Conservation (phyloP, 2,329 filamentous ascomycete genomes). For the Colletotrichum sp. region DNA sequence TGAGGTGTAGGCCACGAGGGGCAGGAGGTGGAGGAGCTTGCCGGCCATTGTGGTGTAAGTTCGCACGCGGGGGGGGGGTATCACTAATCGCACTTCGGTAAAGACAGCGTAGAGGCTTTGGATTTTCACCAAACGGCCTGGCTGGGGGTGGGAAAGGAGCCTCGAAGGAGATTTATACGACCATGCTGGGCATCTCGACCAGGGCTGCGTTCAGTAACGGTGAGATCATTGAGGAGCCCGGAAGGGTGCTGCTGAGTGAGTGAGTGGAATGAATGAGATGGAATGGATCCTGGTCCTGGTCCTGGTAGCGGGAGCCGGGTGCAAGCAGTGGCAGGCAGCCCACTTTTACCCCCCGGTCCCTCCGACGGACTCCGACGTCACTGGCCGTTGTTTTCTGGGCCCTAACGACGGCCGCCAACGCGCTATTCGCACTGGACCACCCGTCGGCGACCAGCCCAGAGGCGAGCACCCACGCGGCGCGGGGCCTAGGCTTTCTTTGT, state of each 20-base stretch:
- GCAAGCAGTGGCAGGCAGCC: neutral
- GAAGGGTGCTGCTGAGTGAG: neutral
- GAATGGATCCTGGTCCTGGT: neutral
- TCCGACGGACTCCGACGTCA: slow-evolving; percentile 12
- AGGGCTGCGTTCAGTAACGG: neutral
- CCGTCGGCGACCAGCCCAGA: neutral
- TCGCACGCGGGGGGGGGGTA: neutral
- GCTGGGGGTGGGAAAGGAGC: neutral
- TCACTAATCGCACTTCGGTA: neutral
- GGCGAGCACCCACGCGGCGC: neutral
- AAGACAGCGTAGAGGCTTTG: neutral
- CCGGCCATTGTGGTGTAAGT: neutral
- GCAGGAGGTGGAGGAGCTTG: neutral
- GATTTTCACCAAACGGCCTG: neutral
- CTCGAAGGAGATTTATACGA: neutral
- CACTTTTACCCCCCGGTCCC: neutral
- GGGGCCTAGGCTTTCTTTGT: neutral
- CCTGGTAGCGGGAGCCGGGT: neutral
- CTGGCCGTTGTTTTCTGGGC: neutral
- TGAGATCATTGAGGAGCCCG: slow-evolving; percentile 5
- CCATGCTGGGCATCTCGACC: neutral
- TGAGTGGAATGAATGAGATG: neutral
- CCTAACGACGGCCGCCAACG: neutral
- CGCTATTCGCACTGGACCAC: neutral
- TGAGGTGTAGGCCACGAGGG: slow-evolving; percentile 6